These are phyloP conservation scores for Nadsonia starkeyi-henricii DNA, from an alignment of 1,139 yeast species.

Conservation along the genomic window DNA sequence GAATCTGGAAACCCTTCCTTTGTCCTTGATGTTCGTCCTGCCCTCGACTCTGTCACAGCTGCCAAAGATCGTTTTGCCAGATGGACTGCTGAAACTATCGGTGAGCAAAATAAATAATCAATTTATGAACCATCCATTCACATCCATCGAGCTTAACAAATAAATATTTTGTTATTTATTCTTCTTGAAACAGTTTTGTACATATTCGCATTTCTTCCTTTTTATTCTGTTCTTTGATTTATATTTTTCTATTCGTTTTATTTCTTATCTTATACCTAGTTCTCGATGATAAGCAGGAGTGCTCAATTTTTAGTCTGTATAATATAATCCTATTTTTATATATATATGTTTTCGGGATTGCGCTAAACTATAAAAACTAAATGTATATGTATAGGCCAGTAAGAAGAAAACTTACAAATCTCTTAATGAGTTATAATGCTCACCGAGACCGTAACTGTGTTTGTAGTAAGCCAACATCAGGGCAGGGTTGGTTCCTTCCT, in stretches of 20 bases:
- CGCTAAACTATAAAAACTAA: no score
- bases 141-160: not conserved
- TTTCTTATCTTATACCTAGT: not conserved
- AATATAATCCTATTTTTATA: no score
- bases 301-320: no score
- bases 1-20: constrained; percentile 82
- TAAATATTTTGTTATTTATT: not conserved
- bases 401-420: constrained; percentile 20
- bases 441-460: constrained; percentile 82
- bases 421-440: constrained; percentile 79
- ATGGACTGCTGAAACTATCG: constrained; percentile 35
- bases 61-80: constrained; percentile 52
- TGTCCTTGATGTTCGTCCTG: constrained; percentile 89
- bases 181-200: not conserved
- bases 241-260: not conserved
- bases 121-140: not conserved
- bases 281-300: no score
- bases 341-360: no score
- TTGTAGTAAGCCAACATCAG: constrained; percentile 68
- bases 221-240: not conserved
- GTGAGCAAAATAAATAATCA: constrained; percentile 12
- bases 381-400: no score
- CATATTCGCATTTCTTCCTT: not conserved
- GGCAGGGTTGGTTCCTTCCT: constrained; percentile 30
- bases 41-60: constrained; percentile 53